phyloP scores from a whole-genome alignment of 495 filamentous ascomycete genomes.

The Penicillium maclennaniae region DNA sequence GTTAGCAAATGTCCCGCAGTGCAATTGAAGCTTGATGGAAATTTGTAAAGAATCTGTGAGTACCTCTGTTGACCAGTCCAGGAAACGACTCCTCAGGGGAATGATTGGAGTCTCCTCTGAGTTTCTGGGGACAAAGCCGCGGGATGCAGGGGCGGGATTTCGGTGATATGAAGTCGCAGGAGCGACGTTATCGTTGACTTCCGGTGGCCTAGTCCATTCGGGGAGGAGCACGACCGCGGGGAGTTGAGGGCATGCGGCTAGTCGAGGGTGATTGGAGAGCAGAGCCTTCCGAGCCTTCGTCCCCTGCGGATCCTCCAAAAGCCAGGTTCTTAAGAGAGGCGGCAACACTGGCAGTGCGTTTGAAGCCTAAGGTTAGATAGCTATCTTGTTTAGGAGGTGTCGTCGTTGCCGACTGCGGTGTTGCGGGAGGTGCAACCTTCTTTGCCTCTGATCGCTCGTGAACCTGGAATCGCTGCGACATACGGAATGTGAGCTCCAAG shows the following conservation, averaged over 20 bases:
- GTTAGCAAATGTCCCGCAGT: conserved; percentile 31
- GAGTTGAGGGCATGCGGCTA: conserved; percentile 45
- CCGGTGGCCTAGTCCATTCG: conserved; percentile 72
- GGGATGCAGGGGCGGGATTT: conserved; percentile 70
- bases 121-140: conserved; percentile 62
- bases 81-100: conserved; percentile 76
- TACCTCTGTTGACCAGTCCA: conserved; percentile 92
- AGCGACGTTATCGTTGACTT: conserved; percentile 68
- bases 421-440: conserved; percentile 44
- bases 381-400: conserved; percentile 55
- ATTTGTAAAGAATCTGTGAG: conserved; percentile 19
- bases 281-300: conserved; percentile 24
- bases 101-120: conserved; percentile 53
- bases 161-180: conserved; percentile 70
- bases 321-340: conserved; percentile 66
- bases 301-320: conserved; percentile 47
- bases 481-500: conserved; percentile 51
- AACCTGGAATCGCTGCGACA: conserved; percentile 46
- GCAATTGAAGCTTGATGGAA: conserved; percentile 5
- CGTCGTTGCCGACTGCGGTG: conserved; percentile 41
- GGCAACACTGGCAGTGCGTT: conserved; percentile 68
- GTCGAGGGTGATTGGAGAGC: conserved; percentile 32
- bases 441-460: conserved; percentile 38
- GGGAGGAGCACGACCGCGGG: conserved; percentile 57
- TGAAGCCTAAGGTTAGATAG: conserved; percentile 60